phyloP scores from a whole-genome alignment of 345 rosid genomes.

The Brassica napus region Da-Ae NC_063450.1:29764501-29765000 shows the following conservation, averaged over 20 bases:
- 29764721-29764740: no score
- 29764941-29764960: background rate
- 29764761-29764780: no score
- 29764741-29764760: no score
- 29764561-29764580: slow-evolving; percentile 28
- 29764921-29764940: no score
- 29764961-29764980: background rate
- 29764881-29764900: background rate
- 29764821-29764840: no score
- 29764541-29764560: slow-evolving; percentile 27
- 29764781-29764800: no score
- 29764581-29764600: slow-evolving; percentile 33
- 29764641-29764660: background rate
- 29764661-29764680: background rate
- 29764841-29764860: no score
- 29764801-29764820: no score
- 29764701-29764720: no score
- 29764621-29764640: background rate
- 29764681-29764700: background rate
- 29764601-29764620: slow-evolving; percentile 8
- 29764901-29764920: background rate
- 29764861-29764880: no score
- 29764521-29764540: slow-evolving; percentile 22
- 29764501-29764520: slow-evolving; percentile 7
- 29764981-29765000: background rate